Conservation (phyloP, 2,329 filamentous ascomycete species). For the Apiospora koreana region DNA sequence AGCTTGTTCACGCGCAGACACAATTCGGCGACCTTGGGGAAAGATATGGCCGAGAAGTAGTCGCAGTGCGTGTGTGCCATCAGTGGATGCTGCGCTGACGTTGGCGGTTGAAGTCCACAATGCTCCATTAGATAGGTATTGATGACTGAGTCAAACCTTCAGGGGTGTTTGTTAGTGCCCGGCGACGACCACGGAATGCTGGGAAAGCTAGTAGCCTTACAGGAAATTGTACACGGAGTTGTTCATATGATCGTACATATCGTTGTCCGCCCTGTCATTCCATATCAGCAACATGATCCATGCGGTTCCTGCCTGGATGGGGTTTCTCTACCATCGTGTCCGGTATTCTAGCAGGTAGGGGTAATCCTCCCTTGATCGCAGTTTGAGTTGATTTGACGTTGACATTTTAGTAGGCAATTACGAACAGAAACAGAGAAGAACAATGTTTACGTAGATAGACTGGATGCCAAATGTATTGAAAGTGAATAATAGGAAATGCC, state of each 20-base stretch:
- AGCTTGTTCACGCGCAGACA: slow-evolving; percentile 81
- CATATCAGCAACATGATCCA: slow-evolving; percentile 10
- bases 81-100: slow-evolving; percentile 73
- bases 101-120: slow-evolving; percentile 71
- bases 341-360: slow-evolving; percentile 77
- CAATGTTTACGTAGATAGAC: not conserved
- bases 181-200: not conserved
- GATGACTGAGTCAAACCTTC: slow-evolving; percentile 81
- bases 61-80: slow-evolving; percentile 85
- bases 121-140: slow-evolving; percentile 84
- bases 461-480: not conserved
- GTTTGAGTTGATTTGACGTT: slow-evolving; percentile 50
- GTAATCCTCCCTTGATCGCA: slow-evolving; percentile 71
- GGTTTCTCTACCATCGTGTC: slow-evolving; percentile 71
- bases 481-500: too few relatives aligned
- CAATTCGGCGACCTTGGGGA: slow-evolving; percentile 80
- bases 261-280: slow-evolving; percentile 75
- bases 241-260: slow-evolving; percentile 86
- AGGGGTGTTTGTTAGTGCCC: not conserved
- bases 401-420: slow-evolving; percentile 28
- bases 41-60: slow-evolving; percentile 80
- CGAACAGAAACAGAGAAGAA: not conserved
- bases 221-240: slow-evolving; percentile 85
- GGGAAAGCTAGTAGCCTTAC: slow-evolving; percentile 38
- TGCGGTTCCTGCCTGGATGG: slow-evolving; percentile 1